These are phyloP conservation scores for Trichophyton benhamiae DNA, from an alignment of 2,329 filamentous ascomycete species.

Conservation along the genomic window DNA sequence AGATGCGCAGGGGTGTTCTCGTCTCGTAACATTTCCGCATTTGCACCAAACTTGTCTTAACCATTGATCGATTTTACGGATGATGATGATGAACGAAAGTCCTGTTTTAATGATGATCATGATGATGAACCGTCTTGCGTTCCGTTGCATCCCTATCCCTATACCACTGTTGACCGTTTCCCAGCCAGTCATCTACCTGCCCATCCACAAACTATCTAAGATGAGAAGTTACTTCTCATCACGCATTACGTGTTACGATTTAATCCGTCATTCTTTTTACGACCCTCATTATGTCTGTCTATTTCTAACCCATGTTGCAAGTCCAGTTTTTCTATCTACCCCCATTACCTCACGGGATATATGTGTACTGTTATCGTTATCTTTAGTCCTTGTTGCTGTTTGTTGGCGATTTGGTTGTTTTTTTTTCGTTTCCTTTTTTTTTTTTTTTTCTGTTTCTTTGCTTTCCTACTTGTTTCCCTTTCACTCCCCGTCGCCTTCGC, in stretches of 20 bases:
- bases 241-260: background rate
- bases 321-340: background rate
- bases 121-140: background rate
- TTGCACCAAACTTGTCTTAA: too few species aligned
- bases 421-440: too few species aligned
- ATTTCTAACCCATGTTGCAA: background rate
- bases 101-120: too few species aligned
- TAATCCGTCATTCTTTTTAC: constrained; percentile 4
- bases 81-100: background rate
- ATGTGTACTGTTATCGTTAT: background rate
- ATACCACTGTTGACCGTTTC: background rate
- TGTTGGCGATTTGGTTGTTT: background rate
- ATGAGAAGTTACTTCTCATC: background rate
- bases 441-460: too few species aligned
- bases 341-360: background rate
- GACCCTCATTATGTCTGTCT: background rate
- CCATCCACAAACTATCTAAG: too few species aligned
- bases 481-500: background rate
- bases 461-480: too few species aligned
- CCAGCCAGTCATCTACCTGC: too few species aligned
- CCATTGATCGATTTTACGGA: background rate
- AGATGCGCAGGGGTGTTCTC: background rate
- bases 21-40: background rate
- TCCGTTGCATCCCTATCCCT: background rate
- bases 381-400: background rate